Percentiles rank a stretch among this genome's conserved stretches.
Evolutionary conservation across 2,329 filamentous ascomycete genomes (phyloP).

Genomic region (Chaetomiaceae sp.): DNA sequence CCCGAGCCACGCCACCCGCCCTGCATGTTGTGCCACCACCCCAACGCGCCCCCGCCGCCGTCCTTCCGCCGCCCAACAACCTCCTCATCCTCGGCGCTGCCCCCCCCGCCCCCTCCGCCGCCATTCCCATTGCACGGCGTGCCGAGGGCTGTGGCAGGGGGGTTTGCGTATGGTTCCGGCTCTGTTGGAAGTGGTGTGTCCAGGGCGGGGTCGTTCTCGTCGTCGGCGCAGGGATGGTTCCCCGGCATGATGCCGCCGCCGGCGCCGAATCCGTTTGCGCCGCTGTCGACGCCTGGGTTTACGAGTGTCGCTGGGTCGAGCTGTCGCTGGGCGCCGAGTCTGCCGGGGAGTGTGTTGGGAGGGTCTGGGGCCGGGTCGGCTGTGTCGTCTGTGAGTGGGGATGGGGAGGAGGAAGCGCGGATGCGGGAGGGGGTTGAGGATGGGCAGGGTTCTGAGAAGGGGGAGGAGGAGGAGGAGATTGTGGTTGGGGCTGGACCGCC

Average conservation of each 20-base stretch:
- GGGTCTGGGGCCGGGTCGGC: not conserved
- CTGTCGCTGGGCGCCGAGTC: too few species aligned
- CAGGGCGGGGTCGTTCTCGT: too few species aligned
- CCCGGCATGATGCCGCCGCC: constrained; percentile 1
- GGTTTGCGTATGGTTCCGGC: too few species aligned
- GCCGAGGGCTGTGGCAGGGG: too few species aligned
- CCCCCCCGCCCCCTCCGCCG: not conserved
- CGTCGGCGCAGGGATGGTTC: not conserved
- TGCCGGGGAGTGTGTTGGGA: not conserved
- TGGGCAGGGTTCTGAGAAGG: not conserved
- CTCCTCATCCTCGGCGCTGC: not conserved
- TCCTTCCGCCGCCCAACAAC: too few species aligned
- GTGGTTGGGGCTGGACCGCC: too few species aligned
- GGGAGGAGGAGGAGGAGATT: not conserved
- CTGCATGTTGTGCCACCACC: not conserved
- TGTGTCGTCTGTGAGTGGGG: not conserved
- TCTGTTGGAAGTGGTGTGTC: too few species aligned
- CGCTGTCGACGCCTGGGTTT: constrained; percentile 6
- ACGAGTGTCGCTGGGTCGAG: constrained; percentile 2
- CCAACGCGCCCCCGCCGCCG: not conserved
- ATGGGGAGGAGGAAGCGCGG: not conserved
- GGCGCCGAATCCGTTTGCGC: constrained; percentile 11
- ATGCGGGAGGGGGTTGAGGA: not conserved
- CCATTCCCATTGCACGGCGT: too few species aligned
- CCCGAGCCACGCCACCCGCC: not conserved